Conservation (phyloP, 2,329 filamentous ascomycete genomes). For the Aspergillus vadensis region DNA sequence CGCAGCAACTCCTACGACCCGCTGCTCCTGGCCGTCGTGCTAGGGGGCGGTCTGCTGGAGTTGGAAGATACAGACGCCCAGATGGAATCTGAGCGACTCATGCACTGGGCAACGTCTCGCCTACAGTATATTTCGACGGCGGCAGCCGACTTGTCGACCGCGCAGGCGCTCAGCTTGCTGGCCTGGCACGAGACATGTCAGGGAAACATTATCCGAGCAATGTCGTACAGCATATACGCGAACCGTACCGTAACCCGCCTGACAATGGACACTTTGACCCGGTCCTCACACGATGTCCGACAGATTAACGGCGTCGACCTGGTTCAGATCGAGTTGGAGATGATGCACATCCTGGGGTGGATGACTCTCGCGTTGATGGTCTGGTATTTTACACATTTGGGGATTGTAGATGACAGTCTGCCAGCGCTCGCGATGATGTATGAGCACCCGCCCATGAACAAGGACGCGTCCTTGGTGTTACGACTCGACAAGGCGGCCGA, state of each 20-base stretch:
- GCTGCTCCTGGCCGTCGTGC: not conserved
- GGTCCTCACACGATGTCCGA: not conserved
- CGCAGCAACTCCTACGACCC: not conserved
- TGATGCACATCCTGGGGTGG: not conserved
- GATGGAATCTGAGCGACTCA: not conserved
- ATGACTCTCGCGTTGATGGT: not conserved
- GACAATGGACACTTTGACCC: not conserved
- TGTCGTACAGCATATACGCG: not conserved
- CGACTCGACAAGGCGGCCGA: not conserved
- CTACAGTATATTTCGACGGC: not conserved
- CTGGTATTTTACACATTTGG: not conserved
- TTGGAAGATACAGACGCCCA: not conserved
- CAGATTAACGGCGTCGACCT: constrained; percentile 1
- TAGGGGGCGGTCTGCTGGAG: not conserved
- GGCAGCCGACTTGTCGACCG: not conserved
- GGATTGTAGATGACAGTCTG: not conserved
- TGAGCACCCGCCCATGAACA: constrained; percentile 3
- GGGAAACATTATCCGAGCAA: not conserved
- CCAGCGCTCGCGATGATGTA: not conserved
- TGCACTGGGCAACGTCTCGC: not conserved
- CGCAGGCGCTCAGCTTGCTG: not conserved
- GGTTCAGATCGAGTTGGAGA: constrained; percentile 1
- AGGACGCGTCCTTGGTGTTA: not conserved
- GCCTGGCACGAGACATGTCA: constrained; percentile 1
- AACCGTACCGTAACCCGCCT: not conserved